Conservation (phyloP, 768 basidiomycete species). For the Suillus decipiens region DNA sequence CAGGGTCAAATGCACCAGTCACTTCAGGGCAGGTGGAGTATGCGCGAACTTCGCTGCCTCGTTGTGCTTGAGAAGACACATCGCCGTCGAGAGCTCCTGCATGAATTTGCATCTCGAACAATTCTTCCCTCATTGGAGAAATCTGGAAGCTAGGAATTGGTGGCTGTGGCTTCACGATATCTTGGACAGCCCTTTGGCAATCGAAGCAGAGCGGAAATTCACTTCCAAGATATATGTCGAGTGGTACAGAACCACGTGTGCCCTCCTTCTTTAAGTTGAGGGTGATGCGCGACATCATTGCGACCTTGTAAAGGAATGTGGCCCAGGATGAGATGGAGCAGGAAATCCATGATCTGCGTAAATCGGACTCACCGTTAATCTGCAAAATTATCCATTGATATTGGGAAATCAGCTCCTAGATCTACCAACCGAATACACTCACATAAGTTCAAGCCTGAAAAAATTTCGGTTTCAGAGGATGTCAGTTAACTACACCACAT, state of each 20-base stretch:
- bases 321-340: constrained; percentile 2
- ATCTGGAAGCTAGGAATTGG: neutral
- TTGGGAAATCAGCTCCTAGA: neutral
- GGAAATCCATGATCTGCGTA: neutral
- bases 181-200: neutral
- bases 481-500: neutral
- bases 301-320: constrained; percentile 37
- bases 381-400: neutral
- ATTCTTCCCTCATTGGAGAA: neutral
- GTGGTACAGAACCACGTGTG: neutral
- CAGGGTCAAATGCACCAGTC: neutral
- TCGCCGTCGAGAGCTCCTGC: neutral
- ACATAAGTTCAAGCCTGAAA: constrained; percentile 5
- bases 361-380: constrained; percentile 2
- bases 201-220: neutral
- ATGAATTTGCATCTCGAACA: neutral
- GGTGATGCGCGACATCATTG: constrained; percentile 72
- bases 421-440: neutral
- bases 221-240: neutral
- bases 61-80: neutral
- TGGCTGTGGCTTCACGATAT: neutral
- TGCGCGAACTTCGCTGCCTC: neutral
- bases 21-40: neutral
- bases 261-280: constrained; percentile 52
- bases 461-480: neutral